Percentiles rank a stretch among this genome's conserved stretches.
These are phyloP conservation scores for Boletus rubropictus DNA, from an alignment of 768 basidiomycete genomes.

Conservation along the genomic window DNA sequence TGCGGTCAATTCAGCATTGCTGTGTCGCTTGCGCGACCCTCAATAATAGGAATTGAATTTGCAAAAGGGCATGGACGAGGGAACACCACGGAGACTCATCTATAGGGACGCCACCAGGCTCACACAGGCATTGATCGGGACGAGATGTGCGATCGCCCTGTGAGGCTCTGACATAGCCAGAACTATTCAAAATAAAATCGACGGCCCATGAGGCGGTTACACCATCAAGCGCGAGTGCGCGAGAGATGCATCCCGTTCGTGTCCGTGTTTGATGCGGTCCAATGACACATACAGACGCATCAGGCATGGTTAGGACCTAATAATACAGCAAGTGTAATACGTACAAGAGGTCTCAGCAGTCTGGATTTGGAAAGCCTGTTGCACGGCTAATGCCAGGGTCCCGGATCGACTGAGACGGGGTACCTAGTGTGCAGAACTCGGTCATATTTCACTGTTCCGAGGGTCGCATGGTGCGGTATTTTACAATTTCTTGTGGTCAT, in stretches of 20 bases:
- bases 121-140: conserved; percentile 23
- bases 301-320: conserved; percentile 14
- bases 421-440: background rate
- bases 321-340: conserved; percentile 20
- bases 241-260: conserved; percentile 7
- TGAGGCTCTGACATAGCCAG: conserved; percentile 3
- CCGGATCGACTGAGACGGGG: conserved; percentile 4
- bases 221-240: conserved; percentile 14
- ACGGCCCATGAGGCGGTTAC: conserved; percentile 16
- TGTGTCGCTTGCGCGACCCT: conserved; percentile 18
- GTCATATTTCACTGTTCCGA: background rate
- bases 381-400: conserved; percentile 9
- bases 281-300: conserved; percentile 15
- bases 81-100: conserved; percentile 23
- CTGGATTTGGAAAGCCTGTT: conserved; percentile 18
- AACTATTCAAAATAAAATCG: conserved; percentile 8
- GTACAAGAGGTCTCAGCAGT: conserved; percentile 17
- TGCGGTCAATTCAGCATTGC: conserved; percentile 7
- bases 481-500: conserved; percentile 7
- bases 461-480: background rate
- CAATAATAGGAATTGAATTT: conserved; percentile 19
- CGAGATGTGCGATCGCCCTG: conserved; percentile 20
- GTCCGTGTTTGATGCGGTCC: conserved; percentile 8
- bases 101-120: conserved; percentile 15
- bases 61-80: conserved; percentile 19